These are phyloP conservation scores for Carex sylvatica DNA, from an alignment of 202 grass and related monocot genomes.

Conservation along the genomic window DNA sequence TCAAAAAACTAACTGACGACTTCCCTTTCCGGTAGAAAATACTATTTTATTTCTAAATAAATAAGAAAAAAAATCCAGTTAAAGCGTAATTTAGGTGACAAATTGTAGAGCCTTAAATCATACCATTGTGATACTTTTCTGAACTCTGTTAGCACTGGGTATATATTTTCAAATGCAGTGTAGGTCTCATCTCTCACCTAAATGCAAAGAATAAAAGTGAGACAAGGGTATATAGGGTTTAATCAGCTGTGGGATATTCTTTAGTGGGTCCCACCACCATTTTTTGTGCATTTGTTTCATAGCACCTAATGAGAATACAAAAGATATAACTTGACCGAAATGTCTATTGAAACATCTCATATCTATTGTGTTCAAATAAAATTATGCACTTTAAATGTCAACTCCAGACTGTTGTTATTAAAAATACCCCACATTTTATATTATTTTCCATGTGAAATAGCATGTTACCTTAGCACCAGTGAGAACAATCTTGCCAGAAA, in stretches of 20 bases:
- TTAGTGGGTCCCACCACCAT: neutral
- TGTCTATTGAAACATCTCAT: neutral
- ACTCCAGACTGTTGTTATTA: neutral
- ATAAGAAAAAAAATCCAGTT: neutral
- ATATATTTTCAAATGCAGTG: constrained; percentile 95
- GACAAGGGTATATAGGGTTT: too few relatives aligned
- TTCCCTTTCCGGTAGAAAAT: too few relatives aligned
- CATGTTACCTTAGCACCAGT: constrained; percentile 73
- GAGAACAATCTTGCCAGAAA: constrained; percentile 97
- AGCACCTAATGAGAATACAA: neutral
- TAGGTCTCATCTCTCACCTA: constrained; percentile 99
- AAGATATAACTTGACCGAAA: neutral
- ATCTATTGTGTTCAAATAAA: neutral
- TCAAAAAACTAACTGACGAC: too few relatives aligned
- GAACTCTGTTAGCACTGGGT: constrained; percentile 89
- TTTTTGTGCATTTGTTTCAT: neutral
- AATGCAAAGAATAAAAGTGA: constrained; percentile 11
- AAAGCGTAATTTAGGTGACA: neutral
- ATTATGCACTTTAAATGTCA: neutral
- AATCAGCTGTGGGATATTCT: neutral
- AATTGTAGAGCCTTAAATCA: constrained; percentile 11
- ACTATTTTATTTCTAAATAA: too few relatives aligned
- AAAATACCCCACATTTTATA: neutral
- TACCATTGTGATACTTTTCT: constrained; percentile 96
- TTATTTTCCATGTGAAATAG: neutral